These are phyloP conservation scores for Mitragyna speciosa DNA, from an alignment of 257 asterid genomes.

Conservation along the genomic window DNA sequence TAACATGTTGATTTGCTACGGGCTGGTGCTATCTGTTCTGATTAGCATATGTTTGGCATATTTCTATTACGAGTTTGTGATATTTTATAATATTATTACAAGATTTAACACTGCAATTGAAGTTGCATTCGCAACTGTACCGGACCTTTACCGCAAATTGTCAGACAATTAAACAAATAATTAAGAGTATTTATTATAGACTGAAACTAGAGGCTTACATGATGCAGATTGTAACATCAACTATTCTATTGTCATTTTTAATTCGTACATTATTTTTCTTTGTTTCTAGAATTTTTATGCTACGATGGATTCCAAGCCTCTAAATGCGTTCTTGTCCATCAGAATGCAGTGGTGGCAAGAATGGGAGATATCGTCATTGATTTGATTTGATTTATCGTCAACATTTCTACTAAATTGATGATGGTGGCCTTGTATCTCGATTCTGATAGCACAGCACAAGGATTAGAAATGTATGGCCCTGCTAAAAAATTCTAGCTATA, in stretches of 20 bases:
- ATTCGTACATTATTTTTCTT: neutral
- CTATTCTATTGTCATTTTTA: neutral
- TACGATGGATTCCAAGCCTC: neutral
- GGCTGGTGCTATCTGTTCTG: no score
- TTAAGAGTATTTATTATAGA: neutral
- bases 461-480: conserved; percentile 21
- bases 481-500: conserved; percentile 11
- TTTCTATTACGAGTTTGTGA: no score
- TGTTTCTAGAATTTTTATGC: neutral
- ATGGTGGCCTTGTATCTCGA: neutral
- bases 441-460: neutral
- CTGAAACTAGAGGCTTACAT: neutral
- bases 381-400: neutral
- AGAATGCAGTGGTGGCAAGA: neutral
- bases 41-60: no score
- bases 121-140: no score
- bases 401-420: neutral
- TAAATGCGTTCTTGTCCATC: neutral
- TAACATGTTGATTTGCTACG: no score
- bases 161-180: neutral
- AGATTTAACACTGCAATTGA: no score
- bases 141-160: no score
- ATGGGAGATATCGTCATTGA: neutral
- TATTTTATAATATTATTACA: no score
- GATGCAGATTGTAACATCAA: no score